Base-by-base conservation (phyloP, 2,329 filamentous ascomycete species). In the Chalaropsis thielavioides region DNA sequence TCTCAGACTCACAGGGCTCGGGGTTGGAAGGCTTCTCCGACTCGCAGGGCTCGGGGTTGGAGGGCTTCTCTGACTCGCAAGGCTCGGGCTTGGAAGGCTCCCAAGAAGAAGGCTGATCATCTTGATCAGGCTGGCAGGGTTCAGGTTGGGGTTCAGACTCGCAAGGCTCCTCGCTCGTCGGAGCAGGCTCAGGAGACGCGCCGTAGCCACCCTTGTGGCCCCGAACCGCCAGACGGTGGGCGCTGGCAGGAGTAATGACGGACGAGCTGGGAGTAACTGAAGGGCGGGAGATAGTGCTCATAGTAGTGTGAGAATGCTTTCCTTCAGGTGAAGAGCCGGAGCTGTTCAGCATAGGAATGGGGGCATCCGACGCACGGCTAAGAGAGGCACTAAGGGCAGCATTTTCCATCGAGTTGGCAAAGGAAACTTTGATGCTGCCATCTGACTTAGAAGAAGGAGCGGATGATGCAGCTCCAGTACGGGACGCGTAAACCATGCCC, bases 191-290 rank as follows among this genome's bases (percentile, higher is more conserved):
- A 61, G 65, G 65, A 67, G 65, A 64, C 58, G 65, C 62, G 65
- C 58, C 62, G 65, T 67, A 67, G 65, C 65, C 65, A 67, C 65
- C 58, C 65, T 67, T 67, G 65, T 67, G 65, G 65, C 62, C 65
- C 65, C 65, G 62, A 67, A 44, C 65, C 62, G 62, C 65, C 62
- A 67, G 65, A 67, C 62, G 65, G 65, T 67, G 65, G 65, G 65
- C 62, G 58, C 62, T 67, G 62, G 65, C 46, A 64, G 65, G 58
- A 64, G 65, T 64, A 62, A 22, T 62, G 51, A 62, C 40, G 58
- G 65, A 67, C 62, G 65, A 67, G 65, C 58, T 60, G 62, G 65
- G 43, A 58, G 63, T 49, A 35, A 49, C 49, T 58, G 54, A 59
- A 40, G 62, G 58, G 65, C 59, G 65, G 49, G 54, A 22, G 35